Conservation (phyloP, 2,329 filamentous ascomycete genomes). For the Seiridium unicorne region DNA sequence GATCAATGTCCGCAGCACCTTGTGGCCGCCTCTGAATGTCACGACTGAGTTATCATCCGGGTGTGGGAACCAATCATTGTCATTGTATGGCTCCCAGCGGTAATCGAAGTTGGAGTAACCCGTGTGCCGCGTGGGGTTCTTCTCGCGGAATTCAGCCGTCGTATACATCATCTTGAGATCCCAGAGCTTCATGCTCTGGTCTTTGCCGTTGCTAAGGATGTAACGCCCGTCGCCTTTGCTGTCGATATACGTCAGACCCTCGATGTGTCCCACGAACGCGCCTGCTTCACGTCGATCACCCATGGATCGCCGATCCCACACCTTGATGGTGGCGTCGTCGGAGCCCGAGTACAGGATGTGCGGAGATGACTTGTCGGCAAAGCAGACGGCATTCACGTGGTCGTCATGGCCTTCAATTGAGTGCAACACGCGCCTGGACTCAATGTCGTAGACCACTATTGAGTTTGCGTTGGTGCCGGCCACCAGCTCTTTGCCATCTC, state of each 20-base stretch:
- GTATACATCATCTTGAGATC: constrained; percentile 88
- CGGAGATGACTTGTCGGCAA: constrained; percentile 82
- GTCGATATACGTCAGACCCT: constrained; percentile 68
- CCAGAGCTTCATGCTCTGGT: constrained; percentile 98
- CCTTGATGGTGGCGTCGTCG: constrained; percentile 89
- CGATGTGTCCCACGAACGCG: constrained; percentile 64
- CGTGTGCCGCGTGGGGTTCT: constrained; percentile 55
- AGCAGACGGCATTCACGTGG: constrained; percentile 96
- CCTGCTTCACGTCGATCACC: constrained; percentile 73
- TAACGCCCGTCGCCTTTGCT: constrained; percentile 74
- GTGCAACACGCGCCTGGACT: constrained; percentile 72
- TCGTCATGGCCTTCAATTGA: constrained; percentile 75
- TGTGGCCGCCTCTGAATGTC: constrained; percentile 81
- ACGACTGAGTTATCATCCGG: constrained; percentile 88
- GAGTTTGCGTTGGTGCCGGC: constrained; percentile 79
- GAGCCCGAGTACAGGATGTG: constrained; percentile 96
- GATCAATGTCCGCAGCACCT: constrained; percentile 85
- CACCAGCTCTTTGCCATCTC: constrained; percentile 86
- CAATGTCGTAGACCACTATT: constrained; percentile 90
- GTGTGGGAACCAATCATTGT: constrained; percentile 67
- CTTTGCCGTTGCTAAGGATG: constrained; percentile 90
- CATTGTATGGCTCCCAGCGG: constrained; percentile 65
- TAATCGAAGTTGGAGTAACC: constrained; percentile 68
- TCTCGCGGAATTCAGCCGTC: constrained; percentile 58
- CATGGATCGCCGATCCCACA: constrained; percentile 94